Evolutionary conservation across 768 basidiomycete species (phyloP), one percentile per base, ranked within the genome.

Genomic region (Udeniomyces megalosporus): DNA sequence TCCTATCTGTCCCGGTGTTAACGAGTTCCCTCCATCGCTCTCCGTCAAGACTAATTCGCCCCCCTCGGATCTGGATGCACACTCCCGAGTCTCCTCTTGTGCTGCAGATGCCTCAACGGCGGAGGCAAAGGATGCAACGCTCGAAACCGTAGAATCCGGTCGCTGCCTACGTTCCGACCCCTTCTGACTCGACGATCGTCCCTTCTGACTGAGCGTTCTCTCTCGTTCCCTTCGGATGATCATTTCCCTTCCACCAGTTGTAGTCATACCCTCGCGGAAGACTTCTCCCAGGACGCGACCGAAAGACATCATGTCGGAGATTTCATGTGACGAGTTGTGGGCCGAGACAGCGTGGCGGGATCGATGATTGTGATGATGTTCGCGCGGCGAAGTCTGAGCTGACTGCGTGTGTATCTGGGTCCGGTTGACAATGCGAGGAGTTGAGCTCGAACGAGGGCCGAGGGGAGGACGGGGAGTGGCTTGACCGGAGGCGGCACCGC

Each of bases 251-350:
- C 58, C 26, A 0, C 29, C 58, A 22, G 60, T 24, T 7, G 60
- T 47, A 14, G 45, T 52, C 51, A 58, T 65, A 12, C 63, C 63
- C 35, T 65, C 63, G 32, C 50, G 53, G 35, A 59, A 65, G 12
- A 65, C 63, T 22, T 65, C 49, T 4, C 63, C 63, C n/a, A 65
- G 53, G 20, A 65, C 58, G 24, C 63, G 26, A 5, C 63, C 63
- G 31, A 65, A 65, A 4, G 32, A 35, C 10, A 56, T 42, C 4
- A 34, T 31, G 20, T 42, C 54, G 20, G 50, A 31, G 6, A 12
- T 15, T 5, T 24, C 28, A 28, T 34, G 24, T n/a, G 54, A 32
- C 10, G 38, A 42, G 10, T 8, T 8, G 38, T 42, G 8, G 38
- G 38, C 38, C 38, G 38, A 42, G 38, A 17, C 38, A 42, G 38